Conservation (phyloP, 371 early-diverging fungal species). For the Apophysomyces sp. region DNA sequence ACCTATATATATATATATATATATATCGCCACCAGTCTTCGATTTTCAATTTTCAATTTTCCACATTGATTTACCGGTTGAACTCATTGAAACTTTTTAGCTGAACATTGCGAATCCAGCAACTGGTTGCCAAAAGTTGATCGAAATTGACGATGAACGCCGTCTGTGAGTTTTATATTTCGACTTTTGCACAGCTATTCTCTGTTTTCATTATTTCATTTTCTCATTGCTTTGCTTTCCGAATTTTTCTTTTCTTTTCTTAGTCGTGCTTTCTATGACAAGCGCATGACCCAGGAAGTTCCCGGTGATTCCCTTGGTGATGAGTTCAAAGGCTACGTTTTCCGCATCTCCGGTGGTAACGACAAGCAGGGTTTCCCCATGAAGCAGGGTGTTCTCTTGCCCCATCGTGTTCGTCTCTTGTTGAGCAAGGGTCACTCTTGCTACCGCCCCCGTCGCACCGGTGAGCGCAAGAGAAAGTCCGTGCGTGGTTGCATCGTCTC, state of each 20-base stretch:
- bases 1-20: no score
- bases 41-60: conserved; percentile 50
- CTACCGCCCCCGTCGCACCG: conserved; percentile 97
- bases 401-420: conserved; percentile 94
- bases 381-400: conserved; percentile 97
- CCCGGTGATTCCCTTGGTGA: conserved; percentile 96
- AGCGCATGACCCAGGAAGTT: conserved; percentile 97
- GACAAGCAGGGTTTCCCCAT: conserved; percentile 99
- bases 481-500: conserved; percentile 99
- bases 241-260: conserved; percentile 1
- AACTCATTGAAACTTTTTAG: conserved; percentile 41
- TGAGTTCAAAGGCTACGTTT: conserved; percentile 99
- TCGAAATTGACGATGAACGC: conserved; percentile 98
- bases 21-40: not conserved
- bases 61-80: not conserved
- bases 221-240: not conserved
- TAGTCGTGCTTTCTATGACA: conserved; percentile 97
- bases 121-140: conserved; percentile 98
- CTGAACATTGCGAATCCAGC: conserved; percentile 99
- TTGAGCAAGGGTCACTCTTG: conserved; percentile 98
- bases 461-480: conserved; percentile 99
- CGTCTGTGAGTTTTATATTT: conserved; percentile 69
- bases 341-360: conserved; percentile 99
- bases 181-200: no score
- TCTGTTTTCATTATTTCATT: not conserved